Evolutionary conservation across 75 land plant genomes (phyloP).

Genomic region (Pinus taeda): DNA sequence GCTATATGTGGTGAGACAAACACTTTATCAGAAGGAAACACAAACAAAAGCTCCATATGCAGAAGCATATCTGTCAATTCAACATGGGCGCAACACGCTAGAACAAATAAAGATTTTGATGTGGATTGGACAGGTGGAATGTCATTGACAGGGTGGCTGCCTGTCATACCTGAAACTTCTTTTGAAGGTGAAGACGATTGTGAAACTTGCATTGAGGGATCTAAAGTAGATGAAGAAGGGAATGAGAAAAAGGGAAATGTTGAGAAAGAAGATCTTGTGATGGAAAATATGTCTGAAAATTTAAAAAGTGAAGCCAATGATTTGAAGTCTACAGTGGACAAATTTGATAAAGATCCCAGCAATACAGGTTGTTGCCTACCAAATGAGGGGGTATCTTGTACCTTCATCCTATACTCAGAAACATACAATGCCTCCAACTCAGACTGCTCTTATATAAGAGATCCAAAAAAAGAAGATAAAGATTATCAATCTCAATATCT

Average conservation of each 20-base stretch:
- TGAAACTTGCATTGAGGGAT: slow-evolving; percentile 14
- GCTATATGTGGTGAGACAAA: background rate
- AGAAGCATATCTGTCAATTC: background rate
- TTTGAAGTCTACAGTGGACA: background rate
- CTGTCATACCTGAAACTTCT: slow-evolving; percentile 27
- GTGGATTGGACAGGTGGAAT: slow-evolving; percentile 11
- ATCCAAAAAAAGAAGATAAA: background rate
- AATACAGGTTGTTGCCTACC: background rate
- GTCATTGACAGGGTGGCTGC: slow-evolving; percentile 34
- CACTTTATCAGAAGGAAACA: background rate
- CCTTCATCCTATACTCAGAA: background rate
- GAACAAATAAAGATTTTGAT: slow-evolving; percentile 1
- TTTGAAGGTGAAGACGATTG: slow-evolving; percentile 10
- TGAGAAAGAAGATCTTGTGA: background rate
- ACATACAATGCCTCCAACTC: background rate
- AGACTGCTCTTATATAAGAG: background rate
- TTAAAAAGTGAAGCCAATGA: background rate
- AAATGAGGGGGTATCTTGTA: background rate
- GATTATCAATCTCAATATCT: background rate
- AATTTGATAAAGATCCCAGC: background rate
- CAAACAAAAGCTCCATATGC: background rate
- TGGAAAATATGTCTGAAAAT: background rate
- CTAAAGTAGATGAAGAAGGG: slow-evolving; percentile 12
- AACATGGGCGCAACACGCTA: slow-evolving; percentile 3
- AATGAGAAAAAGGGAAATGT: background rate